These are phyloP conservation scores for Gloeopeniophorella convolvens DNA, from an alignment of 768 basidiomycete genomes.

Conservation along the genomic window DNA sequence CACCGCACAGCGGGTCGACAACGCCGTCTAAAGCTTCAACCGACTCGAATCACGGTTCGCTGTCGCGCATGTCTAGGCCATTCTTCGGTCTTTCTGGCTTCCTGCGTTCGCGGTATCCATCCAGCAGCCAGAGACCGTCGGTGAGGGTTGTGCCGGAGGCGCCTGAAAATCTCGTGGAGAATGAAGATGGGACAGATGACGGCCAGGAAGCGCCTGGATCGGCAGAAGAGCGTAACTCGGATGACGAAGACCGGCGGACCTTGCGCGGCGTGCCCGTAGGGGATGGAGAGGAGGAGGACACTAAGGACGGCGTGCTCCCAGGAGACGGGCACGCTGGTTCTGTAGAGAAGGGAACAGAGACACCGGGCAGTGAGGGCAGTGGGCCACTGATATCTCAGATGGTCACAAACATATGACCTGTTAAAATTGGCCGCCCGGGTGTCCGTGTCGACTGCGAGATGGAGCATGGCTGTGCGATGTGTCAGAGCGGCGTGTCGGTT, in stretches of 20 bases:
- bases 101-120: conserved; percentile 55
- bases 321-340: conserved; percentile 15
- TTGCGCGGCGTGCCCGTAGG: conserved; percentile 26
- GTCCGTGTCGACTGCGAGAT: not conserved
- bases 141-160: conserved; percentile 22
- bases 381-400: conserved; percentile 2
- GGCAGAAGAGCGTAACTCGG: not conserved
- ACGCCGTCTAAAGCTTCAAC: conserved; percentile 43
- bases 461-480: conserved; percentile 1
- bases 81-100: conserved; percentile 45
- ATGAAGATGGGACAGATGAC: conserved; percentile 19
- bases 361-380: not conserved
- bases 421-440: not conserved
- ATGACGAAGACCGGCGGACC: conserved; percentile 6
- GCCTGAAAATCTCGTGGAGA: conserved; percentile 19
- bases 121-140: conserved; percentile 29
- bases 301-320: conserved; percentile 8
- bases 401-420: conserved; percentile 1
- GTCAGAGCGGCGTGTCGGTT: not conserved
- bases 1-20: conserved; percentile 47
- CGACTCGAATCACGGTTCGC: conserved; percentile 2
- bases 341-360: conserved; percentile 1
- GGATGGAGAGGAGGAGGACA: not conserved
- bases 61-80: conserved; percentile 40
- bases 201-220: conserved; percentile 13